Conservation (phyloP, 495 filamentous ascomycete genomes). For the Penicillium riverlandense region DNA sequence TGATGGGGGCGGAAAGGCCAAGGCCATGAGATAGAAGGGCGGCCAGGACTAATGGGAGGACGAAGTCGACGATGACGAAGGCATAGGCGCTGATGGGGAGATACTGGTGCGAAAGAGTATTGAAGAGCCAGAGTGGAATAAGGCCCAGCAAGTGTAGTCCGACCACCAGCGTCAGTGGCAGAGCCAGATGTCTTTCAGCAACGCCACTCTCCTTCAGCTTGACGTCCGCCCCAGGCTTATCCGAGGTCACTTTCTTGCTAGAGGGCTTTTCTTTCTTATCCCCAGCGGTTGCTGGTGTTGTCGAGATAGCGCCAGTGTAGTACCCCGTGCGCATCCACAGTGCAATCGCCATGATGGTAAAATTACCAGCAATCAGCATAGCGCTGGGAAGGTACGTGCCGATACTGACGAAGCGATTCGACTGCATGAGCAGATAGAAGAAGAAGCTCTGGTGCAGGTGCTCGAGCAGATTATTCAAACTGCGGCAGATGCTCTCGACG, state of each 20-base stretch:
- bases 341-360: slow-evolving; percentile 89
- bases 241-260: slow-evolving; percentile 10
- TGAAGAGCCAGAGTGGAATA: slow-evolving; percentile 81
- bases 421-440: slow-evolving; percentile 91
- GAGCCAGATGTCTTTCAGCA: slow-evolving; percentile 66
- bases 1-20: slow-evolving; percentile 39
- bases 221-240: slow-evolving; percentile 10
- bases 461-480: slow-evolving; percentile 91
- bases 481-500: slow-evolving; percentile 81
- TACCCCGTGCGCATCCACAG: slow-evolving; percentile 83
- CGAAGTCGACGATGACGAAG: slow-evolving; percentile 50
- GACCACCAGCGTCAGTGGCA: slow-evolving; percentile 68
- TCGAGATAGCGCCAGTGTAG: slow-evolving; percentile 18
- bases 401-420: slow-evolving; percentile 91
- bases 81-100: slow-evolving; percentile 42
- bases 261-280: slow-evolving; percentile 16
- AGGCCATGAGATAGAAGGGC: slow-evolving; percentile 47
- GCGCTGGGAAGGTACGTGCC: slow-evolving; percentile 95
- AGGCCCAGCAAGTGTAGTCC: slow-evolving; percentile 70
- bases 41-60: slow-evolving; percentile 51
- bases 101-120: slow-evolving; percentile 56
- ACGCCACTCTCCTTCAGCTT: slow-evolving; percentile 19
- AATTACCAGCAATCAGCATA: slow-evolving; percentile 90
- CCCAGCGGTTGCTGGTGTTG: slow-evolving; percentile 6
- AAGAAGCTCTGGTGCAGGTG: slow-evolving; percentile 99